Evolutionary conservation across 2,329 filamentous ascomycete genomes (phyloP), one percentile per base, ranked within the genome.

Genomic region (Pseudogymnoascus sp.): DNA sequence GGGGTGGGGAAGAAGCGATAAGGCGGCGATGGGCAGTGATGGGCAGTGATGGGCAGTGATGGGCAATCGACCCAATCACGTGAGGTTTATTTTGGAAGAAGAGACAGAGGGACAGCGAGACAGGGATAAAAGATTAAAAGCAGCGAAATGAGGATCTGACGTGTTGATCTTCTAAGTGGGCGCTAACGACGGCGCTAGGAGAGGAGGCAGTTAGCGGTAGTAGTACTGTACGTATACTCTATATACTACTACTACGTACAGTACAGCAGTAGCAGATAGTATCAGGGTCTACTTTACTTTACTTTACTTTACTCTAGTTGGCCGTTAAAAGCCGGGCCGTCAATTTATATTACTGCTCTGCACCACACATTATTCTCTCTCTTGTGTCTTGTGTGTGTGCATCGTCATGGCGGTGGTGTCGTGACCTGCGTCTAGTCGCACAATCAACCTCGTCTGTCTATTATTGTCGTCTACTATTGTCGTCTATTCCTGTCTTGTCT

Each of bases 91-190:
- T 48, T 48, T 48, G 41, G 41, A 48, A 15, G 23, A 10, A 4
- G 6, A 3, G 7, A 48, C 41, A n/a, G 7, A 21, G 39, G 39
- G 18, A 9, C 12, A 4, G 18, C 15, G 15, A 21, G 38, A 37
- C 34, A 12, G 21, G 39, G 6, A 5, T n/a, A 23, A 48, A 13
- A 48, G 39, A 21, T 8, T 39, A 39, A 48, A 48, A 48, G 41
- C 41, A 48, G 41, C 41, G 41, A 48, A 48, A 48, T 48, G 41
- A 48, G 41, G 41, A 48, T 28, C 21, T 48, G 41, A 48, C 41
- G 41, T 48, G 41, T 48, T 48, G 23, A 28, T 15, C 41, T 48
- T 23, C 41, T 28, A 48, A 26, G 19, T 18, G 34, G 34, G 34
- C 13, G n/a, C 34, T 35, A 35, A n/a, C n/a, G n/a, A n/a, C n/a